Percentiles rank a stretch among this genome's conserved stretches.
Conservation (phyloP, 257 asterid species). For the Solanum bulbocastanum region DNA sequence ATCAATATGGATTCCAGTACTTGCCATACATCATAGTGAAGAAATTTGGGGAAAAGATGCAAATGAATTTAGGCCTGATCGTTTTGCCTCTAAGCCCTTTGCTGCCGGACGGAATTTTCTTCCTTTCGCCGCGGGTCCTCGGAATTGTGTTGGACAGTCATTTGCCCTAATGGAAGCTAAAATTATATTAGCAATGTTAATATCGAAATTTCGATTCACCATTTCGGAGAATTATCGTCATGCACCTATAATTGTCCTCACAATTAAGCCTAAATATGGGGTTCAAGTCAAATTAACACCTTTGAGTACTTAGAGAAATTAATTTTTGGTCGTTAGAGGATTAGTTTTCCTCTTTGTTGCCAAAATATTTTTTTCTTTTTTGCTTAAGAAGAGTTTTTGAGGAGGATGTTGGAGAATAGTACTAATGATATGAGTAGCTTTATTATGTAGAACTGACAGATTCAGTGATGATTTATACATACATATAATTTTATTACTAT, state of each 20-base stretch:
- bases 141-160: slow-evolving; percentile 80
- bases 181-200: slow-evolving; percentile 75
- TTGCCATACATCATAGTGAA: slow-evolving; percentile 75
- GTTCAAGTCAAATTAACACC: slow-evolving; percentile 68
- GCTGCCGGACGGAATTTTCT: slow-evolving; percentile 57
- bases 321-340: not conserved
- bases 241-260: slow-evolving; percentile 70
- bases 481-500: too few species aligned
- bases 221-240: slow-evolving; percentile 75
- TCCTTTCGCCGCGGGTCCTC: slow-evolving; percentile 89
- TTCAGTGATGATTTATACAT: not conserved
- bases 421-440: not conserved
- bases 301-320: slow-evolving; percentile 10
- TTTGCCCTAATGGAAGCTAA: slow-evolving; percentile 95
- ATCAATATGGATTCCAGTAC: slow-evolving; percentile 85
- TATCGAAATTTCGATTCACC: slow-evolving; percentile 55
- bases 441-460: not conserved
- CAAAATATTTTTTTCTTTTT: not conserved
- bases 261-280: slow-evolving; percentile 83
- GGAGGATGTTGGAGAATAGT: not conserved
- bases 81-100: slow-evolving; percentile 42
- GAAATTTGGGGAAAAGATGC: slow-evolving; percentile 87
- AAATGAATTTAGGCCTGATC: slow-evolving; percentile 63
- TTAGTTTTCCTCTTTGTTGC: not conserved
- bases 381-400: not conserved